Evolutionary conservation across 148 eudicot species (phyloP).

Genomic region (Camellia lanceoleosa): DNA sequence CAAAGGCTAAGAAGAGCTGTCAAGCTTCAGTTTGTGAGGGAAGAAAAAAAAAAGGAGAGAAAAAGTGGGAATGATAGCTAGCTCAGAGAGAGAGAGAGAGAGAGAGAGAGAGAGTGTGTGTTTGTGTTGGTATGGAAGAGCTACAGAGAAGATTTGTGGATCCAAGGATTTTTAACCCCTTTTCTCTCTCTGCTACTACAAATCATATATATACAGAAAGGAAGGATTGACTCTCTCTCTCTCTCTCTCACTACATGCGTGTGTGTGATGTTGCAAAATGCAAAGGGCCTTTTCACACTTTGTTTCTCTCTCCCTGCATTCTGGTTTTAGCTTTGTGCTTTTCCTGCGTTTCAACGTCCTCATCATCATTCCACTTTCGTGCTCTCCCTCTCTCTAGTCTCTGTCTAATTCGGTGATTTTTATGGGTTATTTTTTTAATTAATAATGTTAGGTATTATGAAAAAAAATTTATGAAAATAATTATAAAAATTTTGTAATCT

Average conservation of each 20-base stretch:
- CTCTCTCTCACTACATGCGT: neutral
- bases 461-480: too few species aligned
- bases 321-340: neutral
- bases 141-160: slow-evolving; percentile 6
- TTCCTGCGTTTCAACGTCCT: neutral
- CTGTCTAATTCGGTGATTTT: neutral
- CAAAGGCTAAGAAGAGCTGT: neutral
- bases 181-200: too few species aligned
- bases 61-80: slow-evolving; percentile 15
- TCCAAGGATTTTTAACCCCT: slow-evolving; percentile 9
- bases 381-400: neutral
- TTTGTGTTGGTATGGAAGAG: too few species aligned
- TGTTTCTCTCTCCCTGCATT: neutral
- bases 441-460: too few species aligned
- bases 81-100: neutral
- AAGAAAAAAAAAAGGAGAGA: neutral
- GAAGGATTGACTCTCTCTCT: neutral
- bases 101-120: neutral
- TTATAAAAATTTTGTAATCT: too few species aligned
- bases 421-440: neutral
- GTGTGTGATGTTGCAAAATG: neutral
- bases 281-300: neutral
- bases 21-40: slow-evolving; percentile 11
- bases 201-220: neutral
- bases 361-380: neutral